Base-by-base conservation (phyloP, 1,284 basidiomycete genomes). In the Ustilago loliicola region DNA sequence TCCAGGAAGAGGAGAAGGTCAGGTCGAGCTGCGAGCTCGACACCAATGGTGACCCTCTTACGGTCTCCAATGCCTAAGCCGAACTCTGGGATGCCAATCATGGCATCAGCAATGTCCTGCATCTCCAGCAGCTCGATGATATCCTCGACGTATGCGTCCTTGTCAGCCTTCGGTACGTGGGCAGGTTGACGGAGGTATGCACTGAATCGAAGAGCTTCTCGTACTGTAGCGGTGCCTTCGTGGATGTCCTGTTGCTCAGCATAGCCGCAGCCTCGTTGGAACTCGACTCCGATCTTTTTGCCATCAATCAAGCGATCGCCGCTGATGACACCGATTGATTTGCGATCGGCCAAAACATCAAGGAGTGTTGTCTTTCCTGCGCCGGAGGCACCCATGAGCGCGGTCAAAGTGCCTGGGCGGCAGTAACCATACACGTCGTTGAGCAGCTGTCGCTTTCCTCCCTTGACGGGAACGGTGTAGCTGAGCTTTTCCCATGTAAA, bases 231-330 rank as follows among this genome's bases (percentile, higher is more conserved):
- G 10, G 93, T 94, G 71, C 90, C 92, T 86, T 94, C 93, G 85
- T 96, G 94, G 36, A 85, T 78, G 81, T 96, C 94, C 90, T 93
- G 92, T 87, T 95, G 94, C 83, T 94, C 92, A 40, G 92, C 93
- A 60, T 82, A 84, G 47, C 88, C 90, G 45, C 89, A 90, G 45
- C 88, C 88, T 65, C 90, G 88, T 81, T 92, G 91, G 89, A 95
- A 96, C 75, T 93, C 92, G 11, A 87, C 77, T 1, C 93, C 93
- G 40, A 93, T 89, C 7, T 89, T 87, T 53, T 91, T 89, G 0
- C 94, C 94, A 73, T 94, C 92, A 77, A 96, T 91, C 56, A 94
- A 90, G 58, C 91, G 89, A 54, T 93, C 91, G 0, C 95, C 95
- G 1, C 88, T 89, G 51, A 96, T 90, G n/a, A 94, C 90, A 25